Evolutionary conservation across 768 basidiomycete species (phyloP), one percentile per base, ranked within the genome.

Genomic region (Boletus rubescentipes): DNA sequence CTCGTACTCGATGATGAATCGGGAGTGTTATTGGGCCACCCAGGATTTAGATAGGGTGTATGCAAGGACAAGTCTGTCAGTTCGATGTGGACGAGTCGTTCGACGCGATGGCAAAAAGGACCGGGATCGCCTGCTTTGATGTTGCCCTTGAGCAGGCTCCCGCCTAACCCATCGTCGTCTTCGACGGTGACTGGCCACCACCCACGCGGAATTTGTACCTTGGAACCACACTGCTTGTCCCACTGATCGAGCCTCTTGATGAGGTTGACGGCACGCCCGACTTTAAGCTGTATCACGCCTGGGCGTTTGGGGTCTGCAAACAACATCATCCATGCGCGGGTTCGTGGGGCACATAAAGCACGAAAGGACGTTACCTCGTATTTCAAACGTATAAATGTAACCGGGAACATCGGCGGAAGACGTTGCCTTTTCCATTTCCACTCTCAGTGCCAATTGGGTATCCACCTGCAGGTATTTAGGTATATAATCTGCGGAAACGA

Each of bases 331-430:
- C 11, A 55, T 30, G 9, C 34, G 20, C 7, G 9, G 2, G 43
- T 44, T 20, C 18, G 30, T 20, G 23, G 23, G 1, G 31, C 29
- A 36, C 30, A n/a, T n/a, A n/a, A 45, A 26, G 38, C 29, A 46
- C n/a, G 23, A 8, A 16, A 23, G 9, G 15, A 49, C 60, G 67
- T 41, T 66, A 88, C 88, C 86, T 67, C 83, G 78, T 52, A 93
- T 87, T 67, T 92, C 87, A 65, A 86, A 93, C 0, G 83, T 81
- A 59, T 93, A 93, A 46, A 93, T 92, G 61, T 88, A 91, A 0
- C 91, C 91, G 5, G 79, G 73, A 18, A 76, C 79, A 58, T 93
- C 90, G 9, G 80, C 77, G 3, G 62, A 53, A 5, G 87, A 81
- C 4, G 73, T 74, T 11, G 77, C 64, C 38, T 79, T 80, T 57